These are phyloP conservation scores for Chloranthus sessilifolius DNA, from an alignment of 164 flowering plant species.

Conservation along the genomic window DNA sequence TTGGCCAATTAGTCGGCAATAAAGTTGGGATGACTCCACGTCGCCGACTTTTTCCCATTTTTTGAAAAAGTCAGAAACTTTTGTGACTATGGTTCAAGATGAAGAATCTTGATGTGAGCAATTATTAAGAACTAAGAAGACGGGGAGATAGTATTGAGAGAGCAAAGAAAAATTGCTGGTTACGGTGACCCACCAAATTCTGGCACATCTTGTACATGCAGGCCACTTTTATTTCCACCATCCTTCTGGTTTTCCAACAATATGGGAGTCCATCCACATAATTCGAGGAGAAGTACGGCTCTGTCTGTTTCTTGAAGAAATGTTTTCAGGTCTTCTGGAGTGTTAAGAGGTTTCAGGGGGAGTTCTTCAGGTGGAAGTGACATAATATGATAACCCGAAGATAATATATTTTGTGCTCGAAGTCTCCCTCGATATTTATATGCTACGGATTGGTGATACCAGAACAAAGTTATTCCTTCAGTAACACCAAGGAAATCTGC, in stretches of 20 bases:
- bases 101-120: not conserved
- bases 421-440: conserved; percentile 74
- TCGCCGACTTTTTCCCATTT: no score
- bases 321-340: conserved; percentile 39
- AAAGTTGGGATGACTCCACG: no score
- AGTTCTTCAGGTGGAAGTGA: conserved; percentile 46
- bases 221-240: conserved; percentile 25
- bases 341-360: conserved; percentile 45
- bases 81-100: no score
- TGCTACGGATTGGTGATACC: conserved; percentile 49
- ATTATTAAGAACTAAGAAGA: not conserved
- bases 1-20: no score
- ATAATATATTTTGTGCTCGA: conserved; percentile 47
- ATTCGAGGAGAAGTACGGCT: conserved; percentile 67
- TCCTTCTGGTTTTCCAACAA: conserved; percentile 34
- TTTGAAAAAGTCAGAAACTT: no score
- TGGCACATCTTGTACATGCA: conserved; percentile 17
- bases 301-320: conserved; percentile 73
- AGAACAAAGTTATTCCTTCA: conserved; percentile 47
- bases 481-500: conserved; percentile 67
- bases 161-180: not conserved
- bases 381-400: conserved; percentile 42
- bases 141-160: not conserved
- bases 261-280: conserved; percentile 79
- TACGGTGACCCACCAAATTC: conserved; percentile 18